phyloP scores from a whole-genome alignment of 306 rosid species.

The Vachellia pachyceras region DNA sequence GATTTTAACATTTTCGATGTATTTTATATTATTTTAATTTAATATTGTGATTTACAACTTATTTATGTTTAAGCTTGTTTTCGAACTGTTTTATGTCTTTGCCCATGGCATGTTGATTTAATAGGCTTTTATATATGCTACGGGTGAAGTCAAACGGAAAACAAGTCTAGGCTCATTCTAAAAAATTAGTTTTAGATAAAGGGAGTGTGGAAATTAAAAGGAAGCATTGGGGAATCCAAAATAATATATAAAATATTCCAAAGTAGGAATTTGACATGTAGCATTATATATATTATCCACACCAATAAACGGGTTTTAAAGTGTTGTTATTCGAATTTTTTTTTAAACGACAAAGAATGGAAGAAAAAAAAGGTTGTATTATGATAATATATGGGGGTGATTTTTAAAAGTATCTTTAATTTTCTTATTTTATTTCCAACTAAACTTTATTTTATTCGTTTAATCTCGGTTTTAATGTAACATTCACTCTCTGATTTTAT shows the following conservation, averaged over 20 bases:
- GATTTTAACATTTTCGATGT: too few species aligned
- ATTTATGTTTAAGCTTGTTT: too few species aligned
- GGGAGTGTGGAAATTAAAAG: neutral
- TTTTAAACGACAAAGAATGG: neutral
- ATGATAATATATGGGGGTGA: neutral
- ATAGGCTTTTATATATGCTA: too few species aligned
- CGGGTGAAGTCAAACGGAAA: too few species aligned
- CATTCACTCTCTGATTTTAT: neutral
- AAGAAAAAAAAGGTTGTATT: neutral
- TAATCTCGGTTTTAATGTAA: neutral
- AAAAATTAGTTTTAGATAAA: neutral
- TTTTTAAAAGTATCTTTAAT: neutral
- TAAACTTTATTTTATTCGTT: neutral
- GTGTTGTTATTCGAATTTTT: neutral
- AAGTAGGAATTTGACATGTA: conserved; percentile 16
- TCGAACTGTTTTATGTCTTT: too few species aligned
- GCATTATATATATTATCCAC: conserved; percentile 14
- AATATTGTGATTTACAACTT: too few species aligned
- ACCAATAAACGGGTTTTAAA: neutral
- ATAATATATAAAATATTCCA: neutral
- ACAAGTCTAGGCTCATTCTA: too few species aligned
- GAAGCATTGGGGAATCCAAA: neutral
- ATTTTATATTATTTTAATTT: too few species aligned
- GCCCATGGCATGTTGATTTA: too few species aligned
- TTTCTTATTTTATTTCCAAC: neutral